These are phyloP conservation scores for Vitis rupestris DNA, from an alignment of 164 flowering plant species.

Conservation along the genomic window DNA sequence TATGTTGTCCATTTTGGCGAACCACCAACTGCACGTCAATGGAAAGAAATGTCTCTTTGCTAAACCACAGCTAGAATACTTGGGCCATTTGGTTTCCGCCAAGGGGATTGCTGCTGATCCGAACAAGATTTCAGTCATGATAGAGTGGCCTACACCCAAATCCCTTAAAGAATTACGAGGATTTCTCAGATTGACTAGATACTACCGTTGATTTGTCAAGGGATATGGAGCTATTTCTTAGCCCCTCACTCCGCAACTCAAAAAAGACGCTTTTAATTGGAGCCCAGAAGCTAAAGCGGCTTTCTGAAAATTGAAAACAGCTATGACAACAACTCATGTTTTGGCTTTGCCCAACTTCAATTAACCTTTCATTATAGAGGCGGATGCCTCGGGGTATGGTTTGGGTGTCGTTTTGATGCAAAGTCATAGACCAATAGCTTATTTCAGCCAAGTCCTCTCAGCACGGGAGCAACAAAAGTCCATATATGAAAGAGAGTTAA, in stretches of 20 bases:
- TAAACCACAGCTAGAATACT: background rate
- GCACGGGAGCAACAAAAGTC: background rate
- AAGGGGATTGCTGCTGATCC: background rate
- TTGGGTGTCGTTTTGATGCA: slow-evolving; percentile 10
- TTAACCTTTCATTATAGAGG: background rate
- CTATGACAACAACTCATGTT: background rate
- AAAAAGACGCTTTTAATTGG: slow-evolving; percentile 9
- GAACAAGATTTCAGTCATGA: background rate
- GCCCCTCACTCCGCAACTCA: background rate
- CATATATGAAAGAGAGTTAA: background rate
- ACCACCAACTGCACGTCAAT: background rate
- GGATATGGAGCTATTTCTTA: background rate
- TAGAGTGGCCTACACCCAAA: background rate
- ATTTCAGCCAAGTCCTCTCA: background rate
- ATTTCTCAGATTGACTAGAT: too few species aligned
- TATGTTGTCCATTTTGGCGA: background rate
- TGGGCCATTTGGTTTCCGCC: background rate
- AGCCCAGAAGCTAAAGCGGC: background rate
- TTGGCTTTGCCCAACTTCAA: slow-evolving; percentile 5
- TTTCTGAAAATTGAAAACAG: background rate
- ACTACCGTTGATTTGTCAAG: too few species aligned
- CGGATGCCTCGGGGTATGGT: slow-evolving; percentile 3
- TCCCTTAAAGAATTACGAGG: too few species aligned
- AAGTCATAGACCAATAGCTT: background rate
- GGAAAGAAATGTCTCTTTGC: background rate